These are phyloP conservation scores for Scutellaria baicalensis DNA, from an alignment of 257 asterid genomes.

Conservation along the genomic window DNA sequence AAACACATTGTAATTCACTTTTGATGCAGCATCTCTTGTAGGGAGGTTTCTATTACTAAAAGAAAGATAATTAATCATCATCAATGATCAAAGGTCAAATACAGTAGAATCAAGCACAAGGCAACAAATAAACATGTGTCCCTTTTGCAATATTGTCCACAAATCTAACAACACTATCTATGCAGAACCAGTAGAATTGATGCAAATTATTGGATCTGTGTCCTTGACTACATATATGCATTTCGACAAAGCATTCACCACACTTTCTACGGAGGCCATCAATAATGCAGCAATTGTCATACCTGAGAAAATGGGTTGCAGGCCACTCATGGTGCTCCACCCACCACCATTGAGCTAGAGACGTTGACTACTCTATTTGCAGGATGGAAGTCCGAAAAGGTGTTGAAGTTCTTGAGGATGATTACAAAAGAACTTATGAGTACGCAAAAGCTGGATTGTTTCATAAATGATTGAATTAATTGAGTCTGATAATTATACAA, in stretches of 20 bases:
- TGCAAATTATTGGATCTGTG: constrained; percentile 19
- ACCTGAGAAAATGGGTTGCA: background rate
- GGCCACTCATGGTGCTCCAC: constrained; percentile 1
- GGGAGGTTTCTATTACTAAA: background rate
- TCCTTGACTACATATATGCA: background rate
- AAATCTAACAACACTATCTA: background rate
- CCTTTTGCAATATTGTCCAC: constrained; percentile 22
- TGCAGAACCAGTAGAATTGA: background rate
- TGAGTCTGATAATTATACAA: background rate
- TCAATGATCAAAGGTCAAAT: background rate
- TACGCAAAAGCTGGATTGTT: background rate
- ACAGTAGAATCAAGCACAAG: background rate
- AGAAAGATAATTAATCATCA: constrained; percentile 3
- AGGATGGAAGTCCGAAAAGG: background rate
- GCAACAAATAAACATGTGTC: background rate
- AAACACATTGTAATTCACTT: too few relatives aligned
- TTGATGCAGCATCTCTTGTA: too few relatives aligned
- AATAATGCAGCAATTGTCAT: constrained; percentile 1
- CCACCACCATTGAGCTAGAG: background rate
- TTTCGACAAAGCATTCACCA: background rate
- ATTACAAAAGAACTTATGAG: background rate
- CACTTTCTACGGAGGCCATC: constrained; percentile 8
- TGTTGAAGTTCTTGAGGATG: background rate
- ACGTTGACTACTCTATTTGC: background rate
- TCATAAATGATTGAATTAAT: background rate